A percentile compares a stretch with the other conserved stretches of the same genome.
phyloP scores from a whole-genome alignment of 805 yeast genomes.

The Candida methanosorbosa region DNA sequence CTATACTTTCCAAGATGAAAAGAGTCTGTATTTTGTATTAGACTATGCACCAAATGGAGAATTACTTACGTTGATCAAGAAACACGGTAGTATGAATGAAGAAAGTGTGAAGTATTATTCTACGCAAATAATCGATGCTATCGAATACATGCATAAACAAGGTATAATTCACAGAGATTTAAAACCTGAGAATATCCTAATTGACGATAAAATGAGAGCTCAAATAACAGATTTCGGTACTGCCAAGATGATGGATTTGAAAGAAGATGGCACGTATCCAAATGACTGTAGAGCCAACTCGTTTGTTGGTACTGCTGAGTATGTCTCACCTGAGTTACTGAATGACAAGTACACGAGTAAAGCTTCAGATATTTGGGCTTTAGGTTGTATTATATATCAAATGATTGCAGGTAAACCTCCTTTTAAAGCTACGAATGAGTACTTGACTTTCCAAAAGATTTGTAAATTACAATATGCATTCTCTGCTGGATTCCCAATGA shows the following conservation, averaged over 20 bases:
- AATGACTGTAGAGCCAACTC: conserved; percentile 64
- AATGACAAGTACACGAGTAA: conserved; percentile 63
- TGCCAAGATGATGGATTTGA: conserved; percentile 59
- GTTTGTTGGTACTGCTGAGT: conserved; percentile 82
- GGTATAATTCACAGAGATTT: conserved; percentile 79
- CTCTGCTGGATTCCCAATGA: conserved; percentile 75
- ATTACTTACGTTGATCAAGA: conserved; percentile 55
- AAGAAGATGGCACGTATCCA: conserved; percentile 48
- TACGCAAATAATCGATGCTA: conserved; percentile 69
- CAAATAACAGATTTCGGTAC: conserved; percentile 83
- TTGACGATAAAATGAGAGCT: conserved; percentile 51
- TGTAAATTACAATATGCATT: conserved; percentile 75
- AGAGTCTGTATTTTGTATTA: conserved; percentile 62
- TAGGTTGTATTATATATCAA: conserved; percentile 51
- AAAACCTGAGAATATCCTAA: conserved; percentile 73
- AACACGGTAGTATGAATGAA: conserved; percentile 63
- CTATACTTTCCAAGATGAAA: conserved; percentile 74
- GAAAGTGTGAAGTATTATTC: conserved; percentile 59
- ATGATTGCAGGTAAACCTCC: conserved; percentile 69
- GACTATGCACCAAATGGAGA: conserved; percentile 82
- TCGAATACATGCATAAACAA: conserved; percentile 59
- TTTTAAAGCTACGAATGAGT: conserved; percentile 76
- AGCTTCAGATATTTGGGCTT: conserved; percentile 54
- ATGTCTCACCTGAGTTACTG: conserved; percentile 72
- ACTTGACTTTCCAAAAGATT: conserved; percentile 73